Evolutionary conservation across 2,329 filamentous ascomycete genomes (phyloP), one percentile per base, ranked within the genome.

Genomic region (Dothideomycetes sp.): DNA sequence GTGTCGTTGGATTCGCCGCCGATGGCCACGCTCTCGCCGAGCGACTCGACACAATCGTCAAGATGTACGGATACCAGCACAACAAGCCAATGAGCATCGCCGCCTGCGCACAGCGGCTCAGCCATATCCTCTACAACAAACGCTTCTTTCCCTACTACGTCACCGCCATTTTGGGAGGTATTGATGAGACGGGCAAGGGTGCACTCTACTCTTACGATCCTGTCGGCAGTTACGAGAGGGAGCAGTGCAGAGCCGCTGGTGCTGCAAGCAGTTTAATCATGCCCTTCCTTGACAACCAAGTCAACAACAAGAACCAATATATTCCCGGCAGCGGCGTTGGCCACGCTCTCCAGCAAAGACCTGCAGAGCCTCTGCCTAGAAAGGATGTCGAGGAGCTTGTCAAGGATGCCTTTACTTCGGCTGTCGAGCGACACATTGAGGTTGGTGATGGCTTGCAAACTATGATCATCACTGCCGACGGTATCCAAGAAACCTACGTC

Each of bases 131-230:
- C 42, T 98, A 98, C 71, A 74, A 80, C 63, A 96, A 96, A 71
- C 85, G 91, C 36, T 98, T 98, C 72, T 98, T 98, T 72, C 91
- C 91, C 16, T 98, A 94, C 76, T 98, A 98, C 64, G 85, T 93
- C 43, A 79, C 89, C 55, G 89, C 89, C 22, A 96, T 98, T 61
- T 72, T 98, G 34, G 91, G 84, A 34, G 91, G 91, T 15, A 66
- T 98, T 46, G 93, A 98, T 54, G 91, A 96, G 67, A 80, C 96
- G 47, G 91, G 91, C 52, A 84, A 80, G 62, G 93, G 91, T 43
- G 89, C 89, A 39, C 73, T 98, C 45, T 98, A 95, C 73, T 91
- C 84, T 48, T 98, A 98, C 68, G 91, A 98, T 59, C 91, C 91
- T 1, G 91, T 98, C 31, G 91, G 91, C 52, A 94, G 85, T 60